Conservation (phyloP, 805 yeast species). For the Ogataea neopini region DNA sequence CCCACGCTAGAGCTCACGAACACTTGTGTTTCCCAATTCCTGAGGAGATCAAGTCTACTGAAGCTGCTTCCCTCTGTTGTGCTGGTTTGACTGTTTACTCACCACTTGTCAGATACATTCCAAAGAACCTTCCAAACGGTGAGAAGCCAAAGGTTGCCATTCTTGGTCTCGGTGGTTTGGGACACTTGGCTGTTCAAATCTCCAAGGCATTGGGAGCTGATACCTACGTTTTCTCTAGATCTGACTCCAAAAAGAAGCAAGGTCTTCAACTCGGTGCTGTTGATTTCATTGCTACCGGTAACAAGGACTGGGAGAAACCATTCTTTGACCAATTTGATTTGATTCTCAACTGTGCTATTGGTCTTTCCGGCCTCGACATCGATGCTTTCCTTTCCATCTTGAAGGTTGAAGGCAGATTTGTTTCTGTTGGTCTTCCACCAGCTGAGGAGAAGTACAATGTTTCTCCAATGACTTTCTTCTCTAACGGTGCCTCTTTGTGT, state of each 20-base stretch:
- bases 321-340: slow-evolving; percentile 40
- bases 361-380: slow-evolving; percentile 37
- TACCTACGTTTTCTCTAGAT: slow-evolving; percentile 44
- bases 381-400: slow-evolving; percentile 38
- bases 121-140: slow-evolving; percentile 31
- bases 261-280: slow-evolving; percentile 43
- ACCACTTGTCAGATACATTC: slow-evolving; percentile 45
- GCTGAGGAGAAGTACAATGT: slow-evolving; percentile 42
- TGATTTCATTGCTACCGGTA: slow-evolving; percentile 47
- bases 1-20: slow-evolving; percentile 49
- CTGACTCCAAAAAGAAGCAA: slow-evolving; percentile 41
- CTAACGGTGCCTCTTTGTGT: slow-evolving; percentile 45
- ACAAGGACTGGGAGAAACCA: slow-evolving; percentile 41
- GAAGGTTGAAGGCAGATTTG: slow-evolving; percentile 42
- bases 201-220: slow-evolving; percentile 49
- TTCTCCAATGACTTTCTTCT: slow-evolving; percentile 52
- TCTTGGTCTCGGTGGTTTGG: slow-evolving; percentile 49
- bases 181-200: slow-evolving; percentile 47
- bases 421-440: slow-evolving; percentile 51
- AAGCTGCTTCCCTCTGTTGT: slow-evolving; percentile 52
- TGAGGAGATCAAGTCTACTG: slow-evolving; percentile 40
- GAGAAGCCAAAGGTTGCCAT: slow-evolving; percentile 41
- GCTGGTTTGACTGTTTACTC: slow-evolving; percentile 54
- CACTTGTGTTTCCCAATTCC: slow-evolving; percentile 49
- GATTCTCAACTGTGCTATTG: slow-evolving; percentile 45